phyloP scores from a whole-genome alignment of 768 basidiomycete genomes.

The Mycena rebaudengoi region DNA sequence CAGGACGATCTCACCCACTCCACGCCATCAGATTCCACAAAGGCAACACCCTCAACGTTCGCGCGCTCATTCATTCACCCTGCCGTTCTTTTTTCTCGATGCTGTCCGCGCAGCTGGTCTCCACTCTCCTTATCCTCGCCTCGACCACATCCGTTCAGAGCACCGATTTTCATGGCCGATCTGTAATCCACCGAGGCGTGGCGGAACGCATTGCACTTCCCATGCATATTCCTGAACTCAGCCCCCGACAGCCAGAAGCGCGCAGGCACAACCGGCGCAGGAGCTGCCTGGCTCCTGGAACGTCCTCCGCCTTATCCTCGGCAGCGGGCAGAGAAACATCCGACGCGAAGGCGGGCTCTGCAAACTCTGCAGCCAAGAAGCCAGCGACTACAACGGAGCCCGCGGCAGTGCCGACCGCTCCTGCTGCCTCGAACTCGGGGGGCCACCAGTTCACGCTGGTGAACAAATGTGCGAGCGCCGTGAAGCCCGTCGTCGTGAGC shows the following conservation, averaged over 20 bases:
- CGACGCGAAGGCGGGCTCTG: neutral
- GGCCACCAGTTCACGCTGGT: slow-evolving; percentile 13
- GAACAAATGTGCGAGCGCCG: slow-evolving; percentile 21
- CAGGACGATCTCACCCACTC: too few species aligned
- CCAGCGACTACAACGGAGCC: neutral
- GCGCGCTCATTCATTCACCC: too few species aligned
- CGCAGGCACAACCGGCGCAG: slow-evolving; percentile 11
- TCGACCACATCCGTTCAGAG: neutral
- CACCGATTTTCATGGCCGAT: neutral
- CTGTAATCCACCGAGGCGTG: slow-evolving; percentile 2
- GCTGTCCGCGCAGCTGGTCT: slow-evolving; percentile 4
- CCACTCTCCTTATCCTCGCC: slow-evolving; percentile 17
- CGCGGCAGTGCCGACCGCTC: neutral
- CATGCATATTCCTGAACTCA: neutral
- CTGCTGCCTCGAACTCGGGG: neutral
- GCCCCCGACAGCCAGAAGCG: neutral
- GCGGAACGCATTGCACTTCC: slow-evolving; percentile 8
- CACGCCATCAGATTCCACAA: too few species aligned
- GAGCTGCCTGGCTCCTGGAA: neutral
- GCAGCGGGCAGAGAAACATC: neutral
- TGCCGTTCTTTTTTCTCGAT: slow-evolving; percentile 15
- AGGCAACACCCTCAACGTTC: too few species aligned
- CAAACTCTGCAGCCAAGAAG: neutral
- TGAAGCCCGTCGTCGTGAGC: slow-evolving; percentile 19
- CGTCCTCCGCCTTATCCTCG: neutral